Evolutionary conservation across 108 stramenopile genomes (phyloP).

Genomic region (Nannochloropsis oceanica): DNA sequence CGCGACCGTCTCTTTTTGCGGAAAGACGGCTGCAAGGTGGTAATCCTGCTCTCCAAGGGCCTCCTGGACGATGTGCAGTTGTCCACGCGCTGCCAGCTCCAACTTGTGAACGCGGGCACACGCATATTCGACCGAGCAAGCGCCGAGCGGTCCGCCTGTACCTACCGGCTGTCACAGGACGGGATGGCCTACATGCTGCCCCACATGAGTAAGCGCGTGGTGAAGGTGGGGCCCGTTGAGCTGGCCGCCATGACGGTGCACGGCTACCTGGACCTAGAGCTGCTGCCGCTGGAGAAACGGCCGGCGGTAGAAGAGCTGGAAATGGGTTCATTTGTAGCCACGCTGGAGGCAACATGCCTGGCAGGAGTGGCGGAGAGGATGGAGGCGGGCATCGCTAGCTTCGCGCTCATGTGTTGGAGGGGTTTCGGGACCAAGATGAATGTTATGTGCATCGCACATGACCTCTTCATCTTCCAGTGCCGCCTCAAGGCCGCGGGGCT

Average conservation of each 20-base stretch:
- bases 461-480: not conserved
- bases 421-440: not conserved
- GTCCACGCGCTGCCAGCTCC: not conserved
- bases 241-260: not conserved
- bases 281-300: not conserved
- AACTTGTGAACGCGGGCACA: conserved; percentile 16
- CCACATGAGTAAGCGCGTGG: conserved; percentile 22
- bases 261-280: not conserved
- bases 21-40: not conserved
- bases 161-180: conserved; percentile 18
- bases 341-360: not conserved
- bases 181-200: conserved; percentile 9
- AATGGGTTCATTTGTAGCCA: not conserved
- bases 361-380: not conserved
- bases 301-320: not conserved
- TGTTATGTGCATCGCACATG: not conserved
- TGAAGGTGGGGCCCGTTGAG: not conserved
- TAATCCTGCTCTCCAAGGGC: not conserved
- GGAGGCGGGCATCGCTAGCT: not conserved
- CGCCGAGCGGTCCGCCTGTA: not conserved
- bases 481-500: not conserved
- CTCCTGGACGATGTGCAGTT: not conserved
- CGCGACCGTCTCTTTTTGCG: conserved; percentile 3
- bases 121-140: conserved; percentile 19
- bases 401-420: not conserved